A percentile compares a stretch with the other conserved stretches of the same genome.
Evolutionary conservation across 2,329 filamentous ascomycete genomes (phyloP).

Genomic region (Neodidymelliopsis sp.): DNA sequence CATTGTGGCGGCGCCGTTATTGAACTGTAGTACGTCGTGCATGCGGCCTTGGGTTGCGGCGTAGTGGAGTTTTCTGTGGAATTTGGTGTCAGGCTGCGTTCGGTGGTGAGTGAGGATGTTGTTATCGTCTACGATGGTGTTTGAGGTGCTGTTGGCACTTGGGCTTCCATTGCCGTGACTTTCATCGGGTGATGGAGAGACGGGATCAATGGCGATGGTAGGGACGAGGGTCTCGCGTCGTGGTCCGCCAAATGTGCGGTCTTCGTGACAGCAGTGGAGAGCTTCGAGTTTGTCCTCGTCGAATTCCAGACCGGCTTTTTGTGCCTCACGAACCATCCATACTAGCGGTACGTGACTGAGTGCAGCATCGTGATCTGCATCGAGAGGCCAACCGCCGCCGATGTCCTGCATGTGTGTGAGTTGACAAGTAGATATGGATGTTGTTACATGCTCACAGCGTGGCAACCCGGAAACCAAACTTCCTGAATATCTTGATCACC

Average conservation of each 20-base stretch:
- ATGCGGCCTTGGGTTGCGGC: slow-evolving; percentile 64
- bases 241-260: slow-evolving; percentile 2
- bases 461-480: slow-evolving; percentile 80
- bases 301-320: slow-evolving; percentile 72
- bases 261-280: slow-evolving; percentile 66
- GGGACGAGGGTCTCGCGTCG: slow-evolving; percentile 29
- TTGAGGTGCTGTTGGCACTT: not conserved
- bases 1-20: slow-evolving; percentile 62
- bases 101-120: slow-evolving; percentile 26
- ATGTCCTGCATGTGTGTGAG: too few species aligned
- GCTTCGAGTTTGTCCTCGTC: slow-evolving; percentile 72
- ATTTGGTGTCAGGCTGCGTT: slow-evolving; percentile 47
- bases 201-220: slow-evolving; percentile 43
- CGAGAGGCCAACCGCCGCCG: slow-evolving; percentile 74
- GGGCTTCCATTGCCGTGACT: not conserved
- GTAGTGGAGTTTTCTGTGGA: slow-evolving; percentile 65
- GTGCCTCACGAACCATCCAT: slow-evolving; percentile 73
- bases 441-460: slow-evolving; percentile 61
- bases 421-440: too few species aligned
- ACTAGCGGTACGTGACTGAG: slow-evolving; percentile 73
- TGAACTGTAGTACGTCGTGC: slow-evolving; percentile 75
- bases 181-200: slow-evolving; percentile 25
- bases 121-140: slow-evolving; percentile 23
- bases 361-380: slow-evolving; percentile 62
- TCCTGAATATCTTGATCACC: slow-evolving; percentile 77